Conservation (phyloP, 2,329 filamentous ascomycete species). For the Hymenoscyphus scutula region DNA sequence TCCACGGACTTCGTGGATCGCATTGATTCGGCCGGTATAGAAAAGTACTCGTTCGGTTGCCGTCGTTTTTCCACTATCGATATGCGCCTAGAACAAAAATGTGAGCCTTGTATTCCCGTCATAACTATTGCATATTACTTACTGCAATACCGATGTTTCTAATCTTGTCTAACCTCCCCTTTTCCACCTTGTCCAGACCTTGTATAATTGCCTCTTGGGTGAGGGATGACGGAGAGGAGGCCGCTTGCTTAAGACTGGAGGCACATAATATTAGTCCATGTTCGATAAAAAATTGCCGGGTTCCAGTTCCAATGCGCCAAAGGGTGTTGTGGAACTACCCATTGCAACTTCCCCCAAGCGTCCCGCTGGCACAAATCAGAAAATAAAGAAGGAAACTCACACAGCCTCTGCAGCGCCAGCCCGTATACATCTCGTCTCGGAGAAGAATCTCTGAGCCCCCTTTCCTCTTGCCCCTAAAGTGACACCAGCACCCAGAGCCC, state of each 20-base stretch:
- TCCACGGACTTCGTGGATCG: constrained; percentile 94
- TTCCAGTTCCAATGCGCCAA: background rate
- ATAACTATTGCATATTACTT: constrained; percentile 37
- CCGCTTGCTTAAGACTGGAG: constrained; percentile 33
- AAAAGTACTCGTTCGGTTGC: constrained; percentile 94
- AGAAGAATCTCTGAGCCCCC: constrained; percentile 32
- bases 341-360: background rate
- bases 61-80: constrained; percentile 98
- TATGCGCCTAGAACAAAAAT: constrained; percentile 67
- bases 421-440: constrained; percentile 27
- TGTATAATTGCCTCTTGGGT: constrained; percentile 32
- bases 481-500: constrained; percentile 16
- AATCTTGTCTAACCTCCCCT: constrained; percentile 72
- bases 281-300: background rate
- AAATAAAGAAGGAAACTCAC: constrained; percentile 23
- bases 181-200: constrained; percentile 61
- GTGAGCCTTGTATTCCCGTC: constrained; percentile 7
- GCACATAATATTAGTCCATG: constrained; percentile 8
- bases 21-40: constrained; percentile 95
- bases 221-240: constrained; percentile 28
- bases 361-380: background rate
- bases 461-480: constrained; percentile 17
- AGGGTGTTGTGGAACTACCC: background rate
- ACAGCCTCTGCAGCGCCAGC: constrained; percentile 33
- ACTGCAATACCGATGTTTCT: constrained; percentile 98